A percentile compares a stretch with the other conserved stretches of the same genome.
Conservation (phyloP, 2,329 filamentous ascomycete species). For the Aspergillus cejpii region DNA sequence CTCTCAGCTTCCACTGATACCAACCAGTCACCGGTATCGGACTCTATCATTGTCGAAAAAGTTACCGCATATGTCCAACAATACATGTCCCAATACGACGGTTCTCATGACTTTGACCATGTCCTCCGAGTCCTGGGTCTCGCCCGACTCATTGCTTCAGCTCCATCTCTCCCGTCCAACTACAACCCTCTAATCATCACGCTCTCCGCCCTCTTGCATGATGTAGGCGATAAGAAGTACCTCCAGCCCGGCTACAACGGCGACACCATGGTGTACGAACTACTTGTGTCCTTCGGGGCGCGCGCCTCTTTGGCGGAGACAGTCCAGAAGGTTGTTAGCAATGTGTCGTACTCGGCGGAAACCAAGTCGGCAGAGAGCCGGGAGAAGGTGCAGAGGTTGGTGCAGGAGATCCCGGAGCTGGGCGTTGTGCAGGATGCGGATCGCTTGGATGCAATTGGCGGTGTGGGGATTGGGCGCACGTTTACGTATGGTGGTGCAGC, state of each 20-base stretch:
- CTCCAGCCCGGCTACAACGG: constrained; percentile 30
- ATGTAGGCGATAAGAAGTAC: constrained; percentile 84
- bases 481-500: constrained; percentile 74
- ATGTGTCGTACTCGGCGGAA: constrained; percentile 74
- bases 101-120: too few species aligned
- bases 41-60: too few species aligned
- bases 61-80: too few species aligned
- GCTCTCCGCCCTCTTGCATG: constrained; percentile 72
- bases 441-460: constrained; percentile 82
- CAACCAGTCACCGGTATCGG: too few species aligned
- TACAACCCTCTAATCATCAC: constrained; percentile 55
- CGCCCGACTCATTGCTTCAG: constrained; percentile 57
- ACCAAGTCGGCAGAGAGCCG: constrained; percentile 48
- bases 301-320: constrained; percentile 52
- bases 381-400: constrained; percentile 51
- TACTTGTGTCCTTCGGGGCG: constrained; percentile 44
- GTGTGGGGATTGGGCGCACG: constrained; percentile 70
- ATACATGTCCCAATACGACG: too few species aligned
- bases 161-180: constrained; percentile 41
- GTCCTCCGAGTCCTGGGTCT: constrained; percentile 73
- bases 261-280: constrained; percentile 25
- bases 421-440: constrained; percentile 89
- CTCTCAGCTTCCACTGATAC: too few species aligned
- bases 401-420: constrained; percentile 63
- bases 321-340: constrained; percentile 65